Conservation (phyloP, 345 rosid genomes). For the Citrus australasica region DNA sequence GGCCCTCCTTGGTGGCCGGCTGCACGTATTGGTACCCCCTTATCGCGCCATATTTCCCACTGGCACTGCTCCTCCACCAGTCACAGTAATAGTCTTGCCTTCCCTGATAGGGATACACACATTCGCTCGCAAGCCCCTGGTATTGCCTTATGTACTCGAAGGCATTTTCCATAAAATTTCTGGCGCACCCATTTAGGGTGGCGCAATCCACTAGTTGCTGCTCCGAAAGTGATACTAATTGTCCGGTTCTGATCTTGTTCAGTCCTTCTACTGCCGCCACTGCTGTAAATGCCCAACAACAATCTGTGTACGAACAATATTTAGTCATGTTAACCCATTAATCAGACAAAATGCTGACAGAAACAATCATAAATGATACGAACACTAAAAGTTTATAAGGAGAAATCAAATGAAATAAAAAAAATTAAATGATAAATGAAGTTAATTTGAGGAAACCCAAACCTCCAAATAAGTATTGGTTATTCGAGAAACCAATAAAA, state of each 20-base stretch:
- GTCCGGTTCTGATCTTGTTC: constrained; percentile 32
- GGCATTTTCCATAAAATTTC: constrained; percentile 33
- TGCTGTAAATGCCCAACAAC: constrained; percentile 59
- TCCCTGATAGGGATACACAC: constrained; percentile 23
- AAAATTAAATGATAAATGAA: too few relatives aligned
- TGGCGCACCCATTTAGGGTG: constrained; percentile 35
- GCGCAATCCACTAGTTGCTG: constrained; percentile 59
- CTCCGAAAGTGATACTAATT: constrained; percentile 38
- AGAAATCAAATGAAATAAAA: too few relatives aligned
- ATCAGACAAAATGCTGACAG: too few relatives aligned
- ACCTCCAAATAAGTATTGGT: too few relatives aligned
- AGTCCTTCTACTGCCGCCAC: constrained; percentile 47
- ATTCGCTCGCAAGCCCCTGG: constrained; percentile 29
- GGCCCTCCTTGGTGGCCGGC: constrained; percentile 32
- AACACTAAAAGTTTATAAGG: too few relatives aligned
- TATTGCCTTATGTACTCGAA: constrained; percentile 21
- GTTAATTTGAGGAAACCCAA: too few relatives aligned
- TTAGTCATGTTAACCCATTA: background rate
- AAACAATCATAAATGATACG: too few relatives aligned
- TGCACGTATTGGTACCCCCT: constrained; percentile 40
- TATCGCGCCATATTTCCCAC: constrained; percentile 27
- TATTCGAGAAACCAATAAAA: too few relatives aligned
- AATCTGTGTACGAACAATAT: constrained; percentile 15
- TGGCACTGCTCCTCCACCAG: background rate
- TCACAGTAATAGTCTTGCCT: constrained; percentile 21